These are phyloP conservation scores for Kockovaella imperatae DNA, from an alignment of 768 basidiomycete species.

Conservation along the genomic window DNA sequence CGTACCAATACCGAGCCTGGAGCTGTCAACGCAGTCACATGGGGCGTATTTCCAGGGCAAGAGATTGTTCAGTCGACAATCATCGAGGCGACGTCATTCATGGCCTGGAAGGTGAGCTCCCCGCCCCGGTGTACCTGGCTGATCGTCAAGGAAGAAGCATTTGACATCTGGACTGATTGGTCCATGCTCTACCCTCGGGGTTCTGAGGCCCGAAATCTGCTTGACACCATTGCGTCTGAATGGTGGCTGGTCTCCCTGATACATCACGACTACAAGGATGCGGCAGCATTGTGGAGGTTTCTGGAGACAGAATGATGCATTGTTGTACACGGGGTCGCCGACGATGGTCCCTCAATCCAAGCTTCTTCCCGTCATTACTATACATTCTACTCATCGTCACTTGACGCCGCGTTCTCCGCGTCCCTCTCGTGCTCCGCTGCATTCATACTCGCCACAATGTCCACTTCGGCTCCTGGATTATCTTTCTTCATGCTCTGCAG, in stretches of 20 bases:
- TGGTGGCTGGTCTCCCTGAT: constrained; percentile 88
- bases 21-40: constrained; percentile 89
- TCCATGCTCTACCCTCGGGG: constrained; percentile 71
- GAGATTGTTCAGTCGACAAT: constrained; percentile 95
- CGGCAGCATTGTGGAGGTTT: constrained; percentile 75
- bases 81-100: constrained; percentile 88
- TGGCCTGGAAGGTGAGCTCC: constrained; percentile 81
- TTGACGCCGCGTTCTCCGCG: constrained; percentile 12
- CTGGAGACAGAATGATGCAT: constrained; percentile 49
- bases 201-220: constrained; percentile 63
- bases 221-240: constrained; percentile 62
- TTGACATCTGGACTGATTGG: constrained; percentile 94
- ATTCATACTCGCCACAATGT: constrained; percentile 38
- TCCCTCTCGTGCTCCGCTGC: constrained; percentile 36
- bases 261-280: constrained; percentile 83
- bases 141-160: constrained; percentile 74
- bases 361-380: background rate
- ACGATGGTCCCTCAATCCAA: too few species aligned
- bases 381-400: constrained; percentile 22
- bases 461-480: constrained; percentile 17
- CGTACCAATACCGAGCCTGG: constrained; percentile 69
- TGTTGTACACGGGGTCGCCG: background rate
- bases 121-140: background rate
- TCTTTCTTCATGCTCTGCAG: constrained; percentile 38
- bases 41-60: constrained; percentile 96